These are phyloP conservation scores for Stephanodiscus triporus DNA, from an alignment of 108 stramenopile species.

Conservation along the genomic window DNA sequence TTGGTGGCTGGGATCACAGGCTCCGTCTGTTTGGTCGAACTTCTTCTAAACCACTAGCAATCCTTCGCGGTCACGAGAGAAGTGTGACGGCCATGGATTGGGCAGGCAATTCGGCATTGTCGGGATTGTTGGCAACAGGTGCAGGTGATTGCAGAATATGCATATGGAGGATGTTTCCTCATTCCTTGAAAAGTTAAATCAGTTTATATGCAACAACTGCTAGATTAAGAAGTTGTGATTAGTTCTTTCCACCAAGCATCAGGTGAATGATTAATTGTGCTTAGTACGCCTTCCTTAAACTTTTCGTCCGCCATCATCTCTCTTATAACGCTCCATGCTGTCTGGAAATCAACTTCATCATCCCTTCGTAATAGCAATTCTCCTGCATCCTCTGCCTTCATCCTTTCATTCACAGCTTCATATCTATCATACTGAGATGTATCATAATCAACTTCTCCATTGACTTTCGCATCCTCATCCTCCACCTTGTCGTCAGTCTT, in stretches of 20 bases:
- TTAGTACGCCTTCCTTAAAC: slow-evolving; percentile 58
- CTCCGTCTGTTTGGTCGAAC: slow-evolving; percentile 71
- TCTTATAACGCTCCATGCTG: slow-evolving; percentile 69
- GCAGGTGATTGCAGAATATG: slow-evolving; percentile 63
- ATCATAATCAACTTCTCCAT: slow-evolving; percentile 49
- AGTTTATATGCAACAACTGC: not conserved
- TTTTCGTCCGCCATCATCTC: slow-evolving; percentile 68
- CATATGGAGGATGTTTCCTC: slow-evolving; percentile 69
- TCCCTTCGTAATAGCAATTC: slow-evolving; percentile 62
- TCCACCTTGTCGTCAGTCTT: not conserved
- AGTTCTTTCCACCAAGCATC: slow-evolving; percentile 7
- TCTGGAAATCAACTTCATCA: slow-evolving; percentile 70
- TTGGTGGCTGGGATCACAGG: slow-evolving; percentile 86
- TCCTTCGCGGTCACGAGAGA: slow-evolving; percentile 61
- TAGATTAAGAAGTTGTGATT: not conserved
- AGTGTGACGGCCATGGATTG: slow-evolving; percentile 80
- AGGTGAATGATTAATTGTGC: slow-evolving; percentile 1
- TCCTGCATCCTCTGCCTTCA: slow-evolving; percentile 60
- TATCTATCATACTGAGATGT: slow-evolving; percentile 71
- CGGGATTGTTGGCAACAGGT: slow-evolving; percentile 77
- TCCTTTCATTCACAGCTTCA: slow-evolving; percentile 9
- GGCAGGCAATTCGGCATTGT: slow-evolving; percentile 57
- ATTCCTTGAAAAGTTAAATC: slow-evolving; percentile 19
- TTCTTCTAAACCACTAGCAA: slow-evolving; percentile 58
- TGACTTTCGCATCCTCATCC: slow-evolving; percentile 12